These are phyloP conservation scores for Phytophthora syringae DNA, from an alignment of 352 stramenopile species.

Conservation along the genomic window DNA sequence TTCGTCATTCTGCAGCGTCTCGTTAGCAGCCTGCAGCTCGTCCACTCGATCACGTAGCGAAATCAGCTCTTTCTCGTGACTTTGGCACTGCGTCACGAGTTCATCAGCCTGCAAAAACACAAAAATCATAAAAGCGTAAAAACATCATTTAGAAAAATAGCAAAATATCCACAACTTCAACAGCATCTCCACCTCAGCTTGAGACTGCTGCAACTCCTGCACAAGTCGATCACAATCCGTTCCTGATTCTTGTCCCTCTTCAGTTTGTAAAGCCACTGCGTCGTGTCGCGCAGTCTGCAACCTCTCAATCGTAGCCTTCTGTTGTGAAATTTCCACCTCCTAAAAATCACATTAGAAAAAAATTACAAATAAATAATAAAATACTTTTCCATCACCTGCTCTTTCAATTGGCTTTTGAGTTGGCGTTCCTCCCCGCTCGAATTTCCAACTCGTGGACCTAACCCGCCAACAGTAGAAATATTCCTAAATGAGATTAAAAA, in stretches of 20 bases:
- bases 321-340: constrained; percentile 29
- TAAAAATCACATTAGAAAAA: constrained; percentile 8
- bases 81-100: constrained; percentile 43
- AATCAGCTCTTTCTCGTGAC: constrained; percentile 44
- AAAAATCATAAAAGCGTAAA: constrained; percentile 1
- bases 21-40: constrained; percentile 39
- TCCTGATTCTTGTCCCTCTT: constrained; percentile 13
- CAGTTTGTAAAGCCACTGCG: background rate
- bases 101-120: constrained; percentile 42
- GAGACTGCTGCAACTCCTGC: constrained; percentile 56
- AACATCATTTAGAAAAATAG: too few relatives aligned
- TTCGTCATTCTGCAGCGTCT: constrained; percentile 52
- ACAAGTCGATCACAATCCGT: constrained; percentile 34
- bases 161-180: background rate
- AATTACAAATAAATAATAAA: background rate
- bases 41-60: constrained; percentile 36
- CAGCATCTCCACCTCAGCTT: constrained; percentile 47
- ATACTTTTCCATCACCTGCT: constrained; percentile 19
- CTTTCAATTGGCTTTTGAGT: constrained; percentile 22
- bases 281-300: constrained; percentile 21
- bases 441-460: constrained; percentile 26
- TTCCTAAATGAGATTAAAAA: constrained; percentile 2
- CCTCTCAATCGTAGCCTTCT: constrained; percentile 29
- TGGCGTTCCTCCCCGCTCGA: constrained; percentile 12
- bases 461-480: constrained; percentile 3